A percentile compares a stretch with the other conserved stretches of the same genome.
These are phyloP conservation scores for Auriscalpium orientale DNA, from an alignment of 768 basidiomycete genomes.

Conservation along the genomic window DNA sequence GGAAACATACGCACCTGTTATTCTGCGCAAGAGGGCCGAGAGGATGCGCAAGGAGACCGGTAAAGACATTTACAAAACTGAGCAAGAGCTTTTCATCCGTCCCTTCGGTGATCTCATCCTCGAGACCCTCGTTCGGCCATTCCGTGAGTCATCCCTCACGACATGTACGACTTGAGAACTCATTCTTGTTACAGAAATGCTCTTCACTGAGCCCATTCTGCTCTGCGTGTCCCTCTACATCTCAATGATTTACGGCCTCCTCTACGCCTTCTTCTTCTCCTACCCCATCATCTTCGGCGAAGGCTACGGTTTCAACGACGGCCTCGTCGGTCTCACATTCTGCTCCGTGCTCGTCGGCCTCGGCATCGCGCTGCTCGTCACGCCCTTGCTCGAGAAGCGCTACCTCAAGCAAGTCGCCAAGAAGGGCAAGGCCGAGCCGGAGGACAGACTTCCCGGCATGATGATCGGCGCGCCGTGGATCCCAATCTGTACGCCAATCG, in stretches of 20 bases:
- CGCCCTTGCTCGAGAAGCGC: conserved; percentile 27
- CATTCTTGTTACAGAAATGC: conserved; percentile 23
- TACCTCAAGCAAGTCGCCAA: conserved; percentile 27
- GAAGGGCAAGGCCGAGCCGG: conserved; percentile 33
- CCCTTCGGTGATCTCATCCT: conserved; percentile 29
- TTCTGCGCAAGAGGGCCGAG: conserved; percentile 32
- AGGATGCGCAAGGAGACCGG: conserved; percentile 31
- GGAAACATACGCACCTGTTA: conserved; percentile 40
- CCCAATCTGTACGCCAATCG: conserved; percentile 16
- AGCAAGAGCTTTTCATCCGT: conserved; percentile 33
- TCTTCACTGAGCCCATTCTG: conserved; percentile 39
- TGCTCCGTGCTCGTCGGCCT: conserved; percentile 33
- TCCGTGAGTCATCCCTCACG: conserved; percentile 17
- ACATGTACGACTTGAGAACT: not conserved
- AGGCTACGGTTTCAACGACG: conserved; percentile 29
- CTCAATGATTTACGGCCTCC: conserved; percentile 34
- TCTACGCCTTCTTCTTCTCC: conserved; percentile 29
- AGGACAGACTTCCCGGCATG: conserved; percentile 32
- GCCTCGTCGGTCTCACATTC: conserved; percentile 32
- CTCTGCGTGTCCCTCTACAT: conserved; percentile 38
- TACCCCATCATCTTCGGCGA: conserved; percentile 33
- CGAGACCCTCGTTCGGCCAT: conserved; percentile 35
- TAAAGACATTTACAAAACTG: conserved; percentile 29
- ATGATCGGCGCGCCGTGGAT: conserved; percentile 32
- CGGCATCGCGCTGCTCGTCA: conserved; percentile 25